A percentile compares a stretch with the other conserved stretches of the same genome.
phyloP scores from a whole-genome alignment of 345 rosid genomes.

The Cochlearia excelsa region DNA sequence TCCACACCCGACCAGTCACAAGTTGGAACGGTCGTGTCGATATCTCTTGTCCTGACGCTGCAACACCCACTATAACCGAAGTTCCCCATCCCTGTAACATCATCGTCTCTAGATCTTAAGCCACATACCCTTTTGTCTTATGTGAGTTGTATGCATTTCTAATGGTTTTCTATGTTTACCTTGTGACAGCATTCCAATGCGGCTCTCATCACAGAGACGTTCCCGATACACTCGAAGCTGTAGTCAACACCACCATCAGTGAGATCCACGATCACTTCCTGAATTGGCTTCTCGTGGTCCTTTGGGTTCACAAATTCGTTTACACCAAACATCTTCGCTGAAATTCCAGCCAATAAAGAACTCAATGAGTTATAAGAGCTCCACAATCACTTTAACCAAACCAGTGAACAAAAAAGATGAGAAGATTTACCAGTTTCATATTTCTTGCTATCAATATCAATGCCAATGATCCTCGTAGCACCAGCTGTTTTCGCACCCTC shows the following conservation, averaged over 20 bases:
- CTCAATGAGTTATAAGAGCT: slow-evolving; percentile 46
- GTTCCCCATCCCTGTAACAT: slow-evolving; percentile 90
- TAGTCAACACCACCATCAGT: slow-evolving; percentile 99
- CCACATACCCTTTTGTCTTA: neutral
- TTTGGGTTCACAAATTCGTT: slow-evolving; percentile 91
- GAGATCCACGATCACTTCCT: slow-evolving; percentile 91
- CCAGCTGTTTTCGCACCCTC: slow-evolving; percentile 73
- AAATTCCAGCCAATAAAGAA: slow-evolving; percentile 14
- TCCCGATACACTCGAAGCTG: slow-evolving; percentile 97
- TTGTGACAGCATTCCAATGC: slow-evolving; percentile 99
- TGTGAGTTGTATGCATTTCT: neutral
- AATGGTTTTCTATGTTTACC: slow-evolving; percentile 42
- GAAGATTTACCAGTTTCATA: slow-evolving; percentile 53
- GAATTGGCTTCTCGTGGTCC: slow-evolving; percentile 70
- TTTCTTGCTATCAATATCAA: slow-evolving; percentile 86
- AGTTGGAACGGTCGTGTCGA: slow-evolving; percentile 97
- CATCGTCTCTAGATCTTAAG: too few species aligned
- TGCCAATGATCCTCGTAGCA: slow-evolving; percentile 76
- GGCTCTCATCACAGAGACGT: slow-evolving; percentile 92
- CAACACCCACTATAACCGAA: slow-evolving; percentile 93
- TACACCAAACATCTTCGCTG: slow-evolving; percentile 71
- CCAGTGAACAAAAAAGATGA: slow-evolving; percentile 14
- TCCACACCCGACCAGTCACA: slow-evolving; percentile 99
- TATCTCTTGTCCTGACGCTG: slow-evolving; percentile 98
- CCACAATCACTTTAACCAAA: slow-evolving; percentile 60